phyloP scores from a whole-genome alignment of 352 stramenopile genomes.

The Pythium insidiosum region DNA sequence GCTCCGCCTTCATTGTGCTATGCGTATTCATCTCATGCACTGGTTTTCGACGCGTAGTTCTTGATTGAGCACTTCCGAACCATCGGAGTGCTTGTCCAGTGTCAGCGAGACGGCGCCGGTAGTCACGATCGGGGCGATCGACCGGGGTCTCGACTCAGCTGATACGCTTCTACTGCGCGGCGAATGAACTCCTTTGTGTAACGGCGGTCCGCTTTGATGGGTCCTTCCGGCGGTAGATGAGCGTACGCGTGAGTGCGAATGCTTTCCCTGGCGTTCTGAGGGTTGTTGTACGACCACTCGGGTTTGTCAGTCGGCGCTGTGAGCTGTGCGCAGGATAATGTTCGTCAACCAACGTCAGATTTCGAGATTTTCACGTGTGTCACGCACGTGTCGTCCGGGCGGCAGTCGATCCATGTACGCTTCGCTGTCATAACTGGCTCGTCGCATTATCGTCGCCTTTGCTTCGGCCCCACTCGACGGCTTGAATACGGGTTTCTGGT shows the following conservation, averaged over 20 bases:
- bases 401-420: constrained; percentile 28
- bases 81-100: not conserved
- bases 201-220: constrained; percentile 40
- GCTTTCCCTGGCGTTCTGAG: constrained; percentile 25
- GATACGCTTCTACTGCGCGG: constrained; percentile 33
- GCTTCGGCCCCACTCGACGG: constrained; percentile 32
- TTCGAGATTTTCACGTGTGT: constrained; percentile 1
- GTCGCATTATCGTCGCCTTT: constrained; percentile 47
- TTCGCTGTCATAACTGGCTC: constrained; percentile 45
- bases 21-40: not conserved
- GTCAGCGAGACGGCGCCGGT: not conserved
- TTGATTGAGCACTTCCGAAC: constrained; percentile 4
- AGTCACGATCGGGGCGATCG: not conserved
- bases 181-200: constrained; percentile 68
- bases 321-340: constrained; percentile 1
- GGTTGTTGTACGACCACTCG: constrained; percentile 45
- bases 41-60: constrained; percentile 2
- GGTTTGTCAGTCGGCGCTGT: constrained; percentile 15
- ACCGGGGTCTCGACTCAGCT: constrained; percentile 13
- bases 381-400: constrained; percentile 27
- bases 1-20: too few species aligned
- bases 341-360: constrained; percentile 9
- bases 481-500: constrained; percentile 28
- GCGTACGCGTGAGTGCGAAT: constrained; percentile 36
- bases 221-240: constrained; percentile 37